Conservation (phyloP, 768 basidiomycete species). For the Pleurotus citrinopileatus region DNA sequence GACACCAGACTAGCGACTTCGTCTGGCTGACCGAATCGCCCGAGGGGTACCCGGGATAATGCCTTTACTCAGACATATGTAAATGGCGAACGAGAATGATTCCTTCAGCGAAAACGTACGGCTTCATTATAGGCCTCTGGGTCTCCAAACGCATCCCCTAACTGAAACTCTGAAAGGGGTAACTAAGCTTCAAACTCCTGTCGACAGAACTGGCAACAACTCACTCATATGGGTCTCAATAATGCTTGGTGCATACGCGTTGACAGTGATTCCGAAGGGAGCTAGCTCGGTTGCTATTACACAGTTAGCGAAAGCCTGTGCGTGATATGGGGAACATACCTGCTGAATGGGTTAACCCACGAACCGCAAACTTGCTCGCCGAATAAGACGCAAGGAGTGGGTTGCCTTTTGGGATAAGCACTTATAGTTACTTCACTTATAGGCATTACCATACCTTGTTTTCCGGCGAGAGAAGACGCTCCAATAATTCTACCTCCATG, state of each 20-base stretch:
- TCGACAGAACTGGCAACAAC: neutral
- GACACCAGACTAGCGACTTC: slow-evolving; percentile 36
- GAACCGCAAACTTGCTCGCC: slow-evolving; percentile 39
- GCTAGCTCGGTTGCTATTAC: slow-evolving; percentile 33
- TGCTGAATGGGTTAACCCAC: slow-evolving; percentile 37
- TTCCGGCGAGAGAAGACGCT: slow-evolving; percentile 34
- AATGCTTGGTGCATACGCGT: slow-evolving; percentile 37
- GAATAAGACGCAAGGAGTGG: slow-evolving; percentile 24
- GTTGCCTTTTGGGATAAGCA: slow-evolving; percentile 5
- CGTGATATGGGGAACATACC: slow-evolving; percentile 19
- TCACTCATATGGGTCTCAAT: slow-evolving; percentile 16
- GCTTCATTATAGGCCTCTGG: neutral
- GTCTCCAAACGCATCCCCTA: neutral
- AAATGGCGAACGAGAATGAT: neutral
- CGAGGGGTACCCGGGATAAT: neutral
- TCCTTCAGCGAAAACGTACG: neutral
- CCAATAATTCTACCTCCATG: slow-evolving; percentile 39
- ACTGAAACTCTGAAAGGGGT: neutral
- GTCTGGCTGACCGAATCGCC: slow-evolving; percentile 20
- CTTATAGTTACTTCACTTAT: neutral
- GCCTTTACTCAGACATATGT: neutral
- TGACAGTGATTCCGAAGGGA: slow-evolving; percentile 36
- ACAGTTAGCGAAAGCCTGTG: neutral
- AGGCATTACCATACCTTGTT: slow-evolving; percentile 24
- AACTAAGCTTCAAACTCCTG: neutral